These are phyloP conservation scores for Babesia bovis DNA, from an alignment of 169 alveolate genomes.

Conservation along the genomic window DNA sequence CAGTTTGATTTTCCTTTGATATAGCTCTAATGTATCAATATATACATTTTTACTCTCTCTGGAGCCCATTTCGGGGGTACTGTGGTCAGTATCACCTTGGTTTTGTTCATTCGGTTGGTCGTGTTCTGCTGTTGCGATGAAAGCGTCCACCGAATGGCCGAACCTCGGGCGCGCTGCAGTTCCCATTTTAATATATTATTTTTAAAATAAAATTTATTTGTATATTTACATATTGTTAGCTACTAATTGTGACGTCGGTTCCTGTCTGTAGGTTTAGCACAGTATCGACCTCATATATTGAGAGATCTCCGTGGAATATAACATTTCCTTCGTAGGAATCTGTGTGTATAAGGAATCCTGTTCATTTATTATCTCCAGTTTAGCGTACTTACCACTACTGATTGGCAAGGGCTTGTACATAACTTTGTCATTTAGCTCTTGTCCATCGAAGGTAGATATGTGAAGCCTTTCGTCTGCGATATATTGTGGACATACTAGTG, in stretches of 20 bases:
- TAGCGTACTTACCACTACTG: constrained; percentile 43
- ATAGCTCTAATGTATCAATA: neutral
- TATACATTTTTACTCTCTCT: neutral
- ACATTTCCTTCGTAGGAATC: constrained; percentile 13
- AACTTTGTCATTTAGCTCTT: constrained; percentile 27
- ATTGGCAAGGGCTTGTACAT: constrained; percentile 35
- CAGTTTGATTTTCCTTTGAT: constrained; percentile 7
- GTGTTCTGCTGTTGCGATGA: neutral
- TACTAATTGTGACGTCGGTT: constrained; percentile 7
- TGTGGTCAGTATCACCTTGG: neutral
- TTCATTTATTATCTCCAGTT: neutral
- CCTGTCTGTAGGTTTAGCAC: constrained; percentile 28
- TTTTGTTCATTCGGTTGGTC: neutral
- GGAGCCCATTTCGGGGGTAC: neutral
- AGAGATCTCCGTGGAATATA: constrained; percentile 15
- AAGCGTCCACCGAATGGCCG: constrained; percentile 58
- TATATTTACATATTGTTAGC: too few relatives aligned
- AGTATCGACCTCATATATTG: neutral
- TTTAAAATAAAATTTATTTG: neutral
- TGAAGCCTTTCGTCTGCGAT: constrained; percentile 2
- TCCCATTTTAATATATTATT: neutral
- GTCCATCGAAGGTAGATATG: constrained; percentile 40
- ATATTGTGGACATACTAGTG: constrained; percentile 32
- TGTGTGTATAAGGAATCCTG: constrained; percentile 33
- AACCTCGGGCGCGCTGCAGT: constrained; percentile 11